A percentile compares a stretch with the other conserved stretches of the same genome.
Conservation (phyloP, 139 green algal species). For the Zygnema cylindricum region DNA sequence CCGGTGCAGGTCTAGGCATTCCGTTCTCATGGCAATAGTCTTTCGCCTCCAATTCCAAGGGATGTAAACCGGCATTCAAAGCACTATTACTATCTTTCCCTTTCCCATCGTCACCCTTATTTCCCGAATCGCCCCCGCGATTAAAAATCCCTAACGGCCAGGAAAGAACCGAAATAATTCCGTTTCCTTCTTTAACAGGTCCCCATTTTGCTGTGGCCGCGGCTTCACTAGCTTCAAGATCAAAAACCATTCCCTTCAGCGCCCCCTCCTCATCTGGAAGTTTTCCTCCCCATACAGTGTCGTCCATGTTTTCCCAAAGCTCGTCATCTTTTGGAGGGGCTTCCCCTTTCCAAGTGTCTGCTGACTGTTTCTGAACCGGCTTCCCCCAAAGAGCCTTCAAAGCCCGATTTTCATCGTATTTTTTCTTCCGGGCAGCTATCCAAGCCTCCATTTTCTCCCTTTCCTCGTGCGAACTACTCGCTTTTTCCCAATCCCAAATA, state of each 20-base stretch:
- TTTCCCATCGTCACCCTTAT: not conserved
- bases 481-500: constrained; percentile 61
- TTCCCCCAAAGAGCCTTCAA: constrained; percentile 29
- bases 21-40: not conserved
- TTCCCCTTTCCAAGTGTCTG: not conserved
- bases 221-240: not conserved
- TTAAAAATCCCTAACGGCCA: not conserved
- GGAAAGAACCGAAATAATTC: not conserved
- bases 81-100: not conserved
- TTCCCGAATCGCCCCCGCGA: not conserved
- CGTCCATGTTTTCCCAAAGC: not conserved
- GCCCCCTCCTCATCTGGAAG: not conserved
- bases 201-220: not conserved
- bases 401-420: constrained; percentile 29
- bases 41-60: not conserved
- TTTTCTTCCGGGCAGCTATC: constrained; percentile 21
- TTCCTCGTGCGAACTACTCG: constrained; percentile 50
- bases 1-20: not conserved
- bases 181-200: not conserved
- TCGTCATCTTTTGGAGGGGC: too few species aligned
- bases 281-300: not conserved
- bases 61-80: not conserved
- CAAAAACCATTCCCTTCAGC: not conserved
- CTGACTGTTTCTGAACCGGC: not conserved
- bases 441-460: constrained; percentile 57